phyloP scores from a whole-genome alignment of 345 rosid genomes.

The Arabidopsis thaliana region TAIR10.1 NC_003074.8:21702501-21703000 shows the following conservation, averaged over 20 bases:
- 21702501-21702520: slow-evolving; percentile 79
- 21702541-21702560: slow-evolving; percentile 49
- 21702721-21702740: slow-evolving; percentile 28
- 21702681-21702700: slow-evolving; percentile 5
- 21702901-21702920: slow-evolving; percentile 15
- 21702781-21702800: slow-evolving; percentile 23
- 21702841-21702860: slow-evolving; percentile 12
- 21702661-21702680: slow-evolving; percentile 23
- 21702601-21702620: slow-evolving; percentile 46
- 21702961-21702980: slow-evolving; percentile 9
- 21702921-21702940: background rate
- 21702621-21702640: slow-evolving; percentile 37
- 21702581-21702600: slow-evolving; percentile 34
- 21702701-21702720: slow-evolving; percentile 42
- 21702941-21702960: slow-evolving; percentile 23
- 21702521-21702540: slow-evolving; percentile 61
- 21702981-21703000: slow-evolving; percentile 23
- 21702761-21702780: slow-evolving; percentile 21
- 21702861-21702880: slow-evolving; percentile 38
- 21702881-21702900: slow-evolving; percentile 41
- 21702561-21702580: slow-evolving; percentile 41
- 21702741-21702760: slow-evolving; percentile 23
- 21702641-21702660: slow-evolving; percentile 44
- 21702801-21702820: slow-evolving; percentile 9
- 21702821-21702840: slow-evolving; percentile 25